These are phyloP conservation scores for Zygosaccharomyces lentus DNA, from an alignment of 805 yeast genomes.

Conservation along the genomic window DNA sequence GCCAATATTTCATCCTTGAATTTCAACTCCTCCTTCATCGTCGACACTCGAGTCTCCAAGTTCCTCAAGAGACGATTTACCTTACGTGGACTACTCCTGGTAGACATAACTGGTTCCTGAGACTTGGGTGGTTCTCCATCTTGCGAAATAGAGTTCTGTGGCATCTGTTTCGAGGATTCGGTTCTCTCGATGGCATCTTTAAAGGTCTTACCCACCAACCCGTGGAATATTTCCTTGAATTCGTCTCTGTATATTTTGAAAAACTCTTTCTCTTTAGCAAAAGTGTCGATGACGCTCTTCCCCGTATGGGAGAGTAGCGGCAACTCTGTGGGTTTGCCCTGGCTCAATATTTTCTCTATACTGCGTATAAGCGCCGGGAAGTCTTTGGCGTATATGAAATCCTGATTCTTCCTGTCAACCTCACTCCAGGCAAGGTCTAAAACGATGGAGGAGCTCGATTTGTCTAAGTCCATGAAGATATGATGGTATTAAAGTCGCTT, in stretches of 20 bases:
- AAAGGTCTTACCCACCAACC: slow-evolving; percentile 34
- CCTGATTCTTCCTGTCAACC: slow-evolving; percentile 22
- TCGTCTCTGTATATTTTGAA: slow-evolving; percentile 34
- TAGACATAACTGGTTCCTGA: slow-evolving; percentile 1
- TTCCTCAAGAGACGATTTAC: slow-evolving; percentile 6
- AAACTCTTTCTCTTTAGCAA: slow-evolving; percentile 29
- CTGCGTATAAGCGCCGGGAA: slow-evolving; percentile 22
- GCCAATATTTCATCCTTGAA: slow-evolving; percentile 20
- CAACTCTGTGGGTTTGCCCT: slow-evolving; percentile 9
- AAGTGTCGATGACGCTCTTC: slow-evolving; percentile 26
- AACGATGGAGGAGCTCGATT: slow-evolving; percentile 14
- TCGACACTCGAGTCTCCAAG: slow-evolving; percentile 15
- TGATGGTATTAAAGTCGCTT: not conserved
- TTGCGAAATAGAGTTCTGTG: slow-evolving; percentile 5
- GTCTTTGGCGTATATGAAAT: slow-evolving; percentile 31
- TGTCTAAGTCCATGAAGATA: slow-evolving; percentile 13
- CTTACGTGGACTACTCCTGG: slow-evolving; percentile 5
- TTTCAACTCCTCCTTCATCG: slow-evolving; percentile 16
- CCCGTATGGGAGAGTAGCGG: slow-evolving; percentile 30
- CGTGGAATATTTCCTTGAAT: slow-evolving; percentile 31
- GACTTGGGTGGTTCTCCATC: not conserved
- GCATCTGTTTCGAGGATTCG: slow-evolving; percentile 10
- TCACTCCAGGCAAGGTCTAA: slow-evolving; percentile 27
- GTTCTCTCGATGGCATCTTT: slow-evolving; percentile 25
- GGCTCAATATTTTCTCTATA: slow-evolving; percentile 17